Evolutionary conservation across 305 asterid species (phyloP).

Genomic region (Rubia balearica): DNA sequence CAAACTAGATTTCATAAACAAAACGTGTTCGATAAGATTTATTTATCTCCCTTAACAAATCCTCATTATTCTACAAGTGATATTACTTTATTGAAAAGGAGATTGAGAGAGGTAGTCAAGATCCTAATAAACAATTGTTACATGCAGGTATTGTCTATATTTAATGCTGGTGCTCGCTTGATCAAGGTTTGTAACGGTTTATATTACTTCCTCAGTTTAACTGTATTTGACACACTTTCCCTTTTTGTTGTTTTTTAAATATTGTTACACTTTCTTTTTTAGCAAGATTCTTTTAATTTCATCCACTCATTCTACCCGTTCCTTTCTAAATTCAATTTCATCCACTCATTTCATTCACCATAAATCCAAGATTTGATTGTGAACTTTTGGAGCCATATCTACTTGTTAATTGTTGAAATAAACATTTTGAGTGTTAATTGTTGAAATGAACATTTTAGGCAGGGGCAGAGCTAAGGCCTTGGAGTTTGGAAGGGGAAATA

Average conservation of each 20-base stretch:
- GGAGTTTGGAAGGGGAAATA: neutral
- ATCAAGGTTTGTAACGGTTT: slow-evolving; percentile 40
- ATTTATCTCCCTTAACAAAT: neutral
- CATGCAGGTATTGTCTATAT: slow-evolving; percentile 62
- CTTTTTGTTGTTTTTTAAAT: too few relatives aligned
- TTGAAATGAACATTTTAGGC: neutral
- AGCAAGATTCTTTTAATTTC: too few relatives aligned
- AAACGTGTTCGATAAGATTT: neutral
- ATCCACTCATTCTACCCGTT: too few relatives aligned
- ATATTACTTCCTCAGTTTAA: too few relatives aligned
- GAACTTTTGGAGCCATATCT: neutral
- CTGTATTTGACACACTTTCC: too few relatives aligned
- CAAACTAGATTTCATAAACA: neutral
- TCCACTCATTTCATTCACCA: too few relatives aligned
- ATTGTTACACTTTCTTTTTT: too few relatives aligned
- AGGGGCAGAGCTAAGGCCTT: neutral
- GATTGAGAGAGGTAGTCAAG: neutral
- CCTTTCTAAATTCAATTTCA: too few relatives aligned
- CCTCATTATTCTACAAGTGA: neutral
- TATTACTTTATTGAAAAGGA: neutral
- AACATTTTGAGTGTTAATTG: neutral
- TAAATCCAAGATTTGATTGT: neutral
- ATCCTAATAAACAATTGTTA: slow-evolving; percentile 18
- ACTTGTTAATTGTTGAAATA: too few relatives aligned
- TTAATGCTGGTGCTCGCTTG: slow-evolving; percentile 60